A percentile compares a stretch with the other conserved stretches of the same genome.
These are phyloP conservation scores for Hypomyces rosellus DNA, from an alignment of 2,329 filamentous ascomycete species.

Conservation along the genomic window DNA sequence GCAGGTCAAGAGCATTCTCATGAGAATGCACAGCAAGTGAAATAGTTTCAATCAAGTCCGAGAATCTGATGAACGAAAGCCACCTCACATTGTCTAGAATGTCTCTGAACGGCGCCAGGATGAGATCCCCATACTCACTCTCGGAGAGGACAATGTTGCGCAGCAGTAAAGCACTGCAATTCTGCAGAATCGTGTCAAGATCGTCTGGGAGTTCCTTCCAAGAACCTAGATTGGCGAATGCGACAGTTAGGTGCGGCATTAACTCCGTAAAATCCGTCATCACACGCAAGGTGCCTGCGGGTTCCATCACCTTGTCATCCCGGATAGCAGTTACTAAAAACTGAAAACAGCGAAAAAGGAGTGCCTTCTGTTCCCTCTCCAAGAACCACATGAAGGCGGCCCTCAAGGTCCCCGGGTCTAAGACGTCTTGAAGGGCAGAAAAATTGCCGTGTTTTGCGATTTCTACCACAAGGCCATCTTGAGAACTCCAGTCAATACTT, in stretches of 20 bases:
- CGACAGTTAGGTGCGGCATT: conserved; percentile 2
- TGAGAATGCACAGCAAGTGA: conserved; percentile 10
- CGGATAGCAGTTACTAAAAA: conserved; percentile 5
- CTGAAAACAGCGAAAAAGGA: conserved; percentile 5
- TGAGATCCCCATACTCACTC: conserved; percentile 6
- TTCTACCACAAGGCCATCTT: conserved; percentile 6
- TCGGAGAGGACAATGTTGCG: conserved; percentile 7
- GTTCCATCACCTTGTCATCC: conserved; percentile 3
- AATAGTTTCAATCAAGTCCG: conserved; percentile 11
- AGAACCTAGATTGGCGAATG: neutral
- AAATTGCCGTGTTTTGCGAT: neutral
- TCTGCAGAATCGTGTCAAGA: conserved; percentile 3
- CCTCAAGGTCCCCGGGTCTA: neutral
- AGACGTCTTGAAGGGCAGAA: conserved; percentile 5
- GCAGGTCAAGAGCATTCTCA: conserved; percentile 12
- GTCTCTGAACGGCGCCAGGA: conserved; percentile 7
- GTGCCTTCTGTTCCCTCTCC: conserved; percentile 1
- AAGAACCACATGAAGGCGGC: conserved; percentile 4
- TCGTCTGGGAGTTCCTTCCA: conserved; percentile 4
- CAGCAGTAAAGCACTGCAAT: conserved; percentile 2
- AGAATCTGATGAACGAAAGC: conserved; percentile 1
- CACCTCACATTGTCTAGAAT: conserved; percentile 8
- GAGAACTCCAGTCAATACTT: conserved; percentile 13
- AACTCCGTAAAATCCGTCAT: neutral
- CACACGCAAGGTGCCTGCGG: neutral